Conservation (phyloP, 176 grass and related monocot species). For the Bolboschoenus planiculmis region DNA sequence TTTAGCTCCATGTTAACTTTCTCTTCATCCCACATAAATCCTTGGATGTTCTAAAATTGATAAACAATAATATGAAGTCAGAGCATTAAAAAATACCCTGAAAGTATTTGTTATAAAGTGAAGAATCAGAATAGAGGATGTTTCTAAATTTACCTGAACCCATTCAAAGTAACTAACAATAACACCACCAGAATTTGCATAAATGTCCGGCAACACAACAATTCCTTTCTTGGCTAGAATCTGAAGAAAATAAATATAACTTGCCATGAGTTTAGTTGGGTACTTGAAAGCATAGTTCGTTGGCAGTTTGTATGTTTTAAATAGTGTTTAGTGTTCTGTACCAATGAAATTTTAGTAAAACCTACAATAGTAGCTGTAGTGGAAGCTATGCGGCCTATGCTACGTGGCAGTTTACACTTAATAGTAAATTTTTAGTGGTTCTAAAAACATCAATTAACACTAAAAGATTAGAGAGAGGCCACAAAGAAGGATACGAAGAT, state of each 20-base stretch:
- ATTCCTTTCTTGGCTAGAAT: constrained; percentile 88
- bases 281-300: not conserved
- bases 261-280: not conserved
- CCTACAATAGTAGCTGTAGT: too few species aligned
- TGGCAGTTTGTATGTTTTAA: not conserved
- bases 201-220: constrained; percentile 82
- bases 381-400: too few species aligned
- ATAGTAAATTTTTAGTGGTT: too few species aligned
- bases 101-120: not conserved
- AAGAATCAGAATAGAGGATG: not conserved
- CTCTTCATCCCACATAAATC: constrained; percentile 98
- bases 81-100: not conserved
- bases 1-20: constrained; percentile 89
- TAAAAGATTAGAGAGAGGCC: too few species aligned
- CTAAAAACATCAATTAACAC: too few species aligned
- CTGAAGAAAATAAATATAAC: constrained; percentile 22
- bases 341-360: not conserved
- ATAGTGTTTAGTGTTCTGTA: not conserved
- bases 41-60: constrained; percentile 80
- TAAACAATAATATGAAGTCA: constrained; percentile 20
- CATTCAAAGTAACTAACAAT: constrained; percentile 97
- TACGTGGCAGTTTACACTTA: too few species aligned
- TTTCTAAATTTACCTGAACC: constrained; percentile 70
- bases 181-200: constrained; percentile 91
- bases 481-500: too few species aligned